Evolutionary conservation across 2,329 filamentous ascomycete species (phyloP).

Genomic region (Didymella segeticola): DNA sequence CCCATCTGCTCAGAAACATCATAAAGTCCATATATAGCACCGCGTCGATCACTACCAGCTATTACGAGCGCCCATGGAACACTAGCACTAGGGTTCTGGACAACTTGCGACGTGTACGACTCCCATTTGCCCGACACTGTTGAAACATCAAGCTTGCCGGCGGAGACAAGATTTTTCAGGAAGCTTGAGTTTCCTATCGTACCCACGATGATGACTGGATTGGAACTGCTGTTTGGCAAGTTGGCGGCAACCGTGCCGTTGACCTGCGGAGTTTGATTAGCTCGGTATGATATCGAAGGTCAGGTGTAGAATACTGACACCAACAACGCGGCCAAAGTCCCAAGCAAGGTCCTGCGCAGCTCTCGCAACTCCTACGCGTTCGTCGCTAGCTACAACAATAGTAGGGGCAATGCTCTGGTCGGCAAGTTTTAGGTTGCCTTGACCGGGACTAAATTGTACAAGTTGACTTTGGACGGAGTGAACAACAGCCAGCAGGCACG

Average conservation of each 20-base stretch:
- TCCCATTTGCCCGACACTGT: background rate
- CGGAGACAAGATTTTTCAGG: background rate
- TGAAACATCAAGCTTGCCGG: background rate
- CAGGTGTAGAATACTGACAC: background rate
- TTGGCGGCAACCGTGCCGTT: too few relatives aligned
- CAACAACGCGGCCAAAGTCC: background rate
- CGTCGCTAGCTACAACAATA: background rate
- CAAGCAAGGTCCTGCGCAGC: background rate
- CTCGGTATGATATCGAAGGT: background rate
- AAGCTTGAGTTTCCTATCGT: too few relatives aligned
- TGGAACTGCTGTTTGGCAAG: too few relatives aligned
- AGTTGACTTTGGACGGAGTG: background rate
- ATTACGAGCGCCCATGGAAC: too few relatives aligned
- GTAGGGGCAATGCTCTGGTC: background rate
- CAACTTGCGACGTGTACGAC: background rate
- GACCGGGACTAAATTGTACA: background rate
- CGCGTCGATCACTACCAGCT: too few relatives aligned
- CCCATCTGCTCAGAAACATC: too few relatives aligned
- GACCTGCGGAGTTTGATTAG: too few relatives aligned
- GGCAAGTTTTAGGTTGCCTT: background rate
- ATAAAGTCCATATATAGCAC: too few relatives aligned
- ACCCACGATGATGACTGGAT: too few relatives aligned
- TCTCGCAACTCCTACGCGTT: background rate
- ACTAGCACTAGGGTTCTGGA: background rate
- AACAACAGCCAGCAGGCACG: background rate